Base-by-base conservation (phyloP, 805 yeast genomes). In the Spathaspora sp. region DNA sequence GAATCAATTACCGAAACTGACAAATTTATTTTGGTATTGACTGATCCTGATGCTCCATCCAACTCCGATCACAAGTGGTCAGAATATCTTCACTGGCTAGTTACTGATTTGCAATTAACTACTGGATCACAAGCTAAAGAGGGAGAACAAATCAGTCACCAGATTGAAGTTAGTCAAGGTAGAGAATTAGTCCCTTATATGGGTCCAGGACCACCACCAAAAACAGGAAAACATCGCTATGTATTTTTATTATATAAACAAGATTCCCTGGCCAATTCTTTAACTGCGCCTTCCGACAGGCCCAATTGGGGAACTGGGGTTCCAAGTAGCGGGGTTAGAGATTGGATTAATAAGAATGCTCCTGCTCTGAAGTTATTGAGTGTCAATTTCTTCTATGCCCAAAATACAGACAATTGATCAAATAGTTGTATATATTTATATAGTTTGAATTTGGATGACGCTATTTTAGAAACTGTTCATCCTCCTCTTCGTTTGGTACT, bases 11-110 rank as follows among this genome's bases (percentile, higher is more conserved):
- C 70, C 14, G 58, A 67, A 20, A 66, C 75, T 23, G 86, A 83
- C 57, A 69, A 77, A 48, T 91, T 87, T 70, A 82, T 94, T 10
- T 70, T 92, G 57, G 87, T 88, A 2, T 59, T 91, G 57, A 92
- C 97, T 7, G 97, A 91, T 67, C 97, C 97, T 1, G 97, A 91
- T 73, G 97, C 97, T 7, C 97, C 97, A 12, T 80, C 91, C 3
- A 79, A 83, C 58, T 77, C 80, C 2, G 97, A 91, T 66, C 82
- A 85, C 62, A 89, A 84, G 64, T 90, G 96, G 96, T 85, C 94
- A 2, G 96, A 91, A 68, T 91, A 76, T 65, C 83, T 87, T 49
- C 97, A 91, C 70, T 89, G 81, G 77, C 72, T 91, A 40, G 70
- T 76, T 31, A 68, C 82, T 2, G 85, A 85, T 57, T 76, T 85